Conservation (phyloP, 2,329 filamentous ascomycete genomes). For the Exophiala phaeomuriformis region DNA sequence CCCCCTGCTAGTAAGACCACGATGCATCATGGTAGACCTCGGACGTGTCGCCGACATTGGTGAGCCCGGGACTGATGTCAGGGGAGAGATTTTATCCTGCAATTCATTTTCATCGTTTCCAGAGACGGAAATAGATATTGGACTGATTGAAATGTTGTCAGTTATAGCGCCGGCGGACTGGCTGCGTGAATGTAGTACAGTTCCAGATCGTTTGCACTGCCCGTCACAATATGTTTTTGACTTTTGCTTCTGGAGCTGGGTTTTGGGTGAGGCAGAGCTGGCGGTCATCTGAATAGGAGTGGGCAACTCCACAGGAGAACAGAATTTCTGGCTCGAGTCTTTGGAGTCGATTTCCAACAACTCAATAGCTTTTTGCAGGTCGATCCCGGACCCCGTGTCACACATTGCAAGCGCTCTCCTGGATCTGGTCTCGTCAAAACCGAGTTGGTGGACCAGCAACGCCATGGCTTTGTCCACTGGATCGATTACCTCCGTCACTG, state of each 20-base stretch:
- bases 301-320: slow-evolving; percentile 24
- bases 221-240: slow-evolving; percentile 21
- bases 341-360: slow-evolving; percentile 40
- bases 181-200: slow-evolving; percentile 9
- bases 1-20: slow-evolving; percentile 5
- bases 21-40: not conserved
- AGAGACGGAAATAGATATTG: slow-evolving; percentile 21
- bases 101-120: slow-evolving; percentile 10
- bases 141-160: slow-evolving; percentile 14
- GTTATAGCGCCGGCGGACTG: slow-evolving; percentile 15
- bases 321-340: slow-evolving; percentile 29
- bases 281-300: slow-evolving; percentile 12
- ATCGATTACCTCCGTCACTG: slow-evolving; percentile 36
- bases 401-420: slow-evolving; percentile 52
- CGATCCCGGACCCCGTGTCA: slow-evolving; percentile 53
- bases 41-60: slow-evolving; percentile 2
- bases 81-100: slow-evolving; percentile 16
- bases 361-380: slow-evolving; percentile 52
- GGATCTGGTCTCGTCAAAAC: slow-evolving; percentile 50
- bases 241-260: slow-evolving; percentile 1
- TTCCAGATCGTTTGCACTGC: slow-evolving; percentile 15
- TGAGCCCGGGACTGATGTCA: not conserved
- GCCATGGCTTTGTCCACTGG: slow-evolving; percentile 52
- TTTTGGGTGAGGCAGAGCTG: not conserved
- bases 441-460: slow-evolving; percentile 51